Evolutionary conservation across 164 flowering plant species (phyloP).

Genomic region (Brasenia schreberi): DNA sequence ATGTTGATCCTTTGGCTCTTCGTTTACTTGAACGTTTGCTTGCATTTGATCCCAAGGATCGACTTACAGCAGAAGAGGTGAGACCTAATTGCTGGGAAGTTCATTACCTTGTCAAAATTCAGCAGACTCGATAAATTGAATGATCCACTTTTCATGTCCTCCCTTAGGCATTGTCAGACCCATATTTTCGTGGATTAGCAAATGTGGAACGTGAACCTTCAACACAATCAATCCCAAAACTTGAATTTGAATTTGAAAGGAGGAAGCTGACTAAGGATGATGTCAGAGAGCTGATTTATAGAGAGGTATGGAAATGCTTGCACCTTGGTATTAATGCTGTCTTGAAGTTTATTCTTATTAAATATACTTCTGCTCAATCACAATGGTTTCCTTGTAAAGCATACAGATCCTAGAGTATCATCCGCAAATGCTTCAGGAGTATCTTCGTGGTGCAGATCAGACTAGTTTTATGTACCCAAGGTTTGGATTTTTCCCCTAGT

Average conservation of each 20-base stretch:
- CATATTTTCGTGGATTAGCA: constrained; percentile 50
- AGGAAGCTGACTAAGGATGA: constrained; percentile 57
- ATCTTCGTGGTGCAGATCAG: constrained; percentile 48
- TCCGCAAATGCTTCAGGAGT: constrained; percentile 62
- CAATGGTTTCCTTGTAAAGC: neutral
- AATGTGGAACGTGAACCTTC: constrained; percentile 62
- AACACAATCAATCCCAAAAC: constrained; percentile 57
- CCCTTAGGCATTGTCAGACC: constrained; percentile 45
- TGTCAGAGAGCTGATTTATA: constrained; percentile 54
- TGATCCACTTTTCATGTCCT: too few species aligned
- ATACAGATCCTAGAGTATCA: constrained; percentile 48
- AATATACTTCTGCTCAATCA: neutral
- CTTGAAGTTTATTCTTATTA: neutral
- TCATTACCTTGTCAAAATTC: too few species aligned
- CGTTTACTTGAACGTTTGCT: constrained; percentile 67
- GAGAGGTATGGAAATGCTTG: constrained; percentile 17
- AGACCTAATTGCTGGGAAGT: constrained; percentile 6
- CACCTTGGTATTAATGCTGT: neutral
- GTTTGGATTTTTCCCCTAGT: constrained; percentile 10
- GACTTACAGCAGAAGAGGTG: constrained; percentile 93
- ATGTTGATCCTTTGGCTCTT: constrained; percentile 75
- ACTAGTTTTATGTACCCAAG: constrained; percentile 65
- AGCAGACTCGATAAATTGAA: too few species aligned
- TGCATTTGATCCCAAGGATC: constrained; percentile 89
- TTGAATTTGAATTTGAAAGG: constrained; percentile 12